Base-by-base conservation (phyloP, 768 basidiomycete species). In the Amanita thiersii region DNA sequence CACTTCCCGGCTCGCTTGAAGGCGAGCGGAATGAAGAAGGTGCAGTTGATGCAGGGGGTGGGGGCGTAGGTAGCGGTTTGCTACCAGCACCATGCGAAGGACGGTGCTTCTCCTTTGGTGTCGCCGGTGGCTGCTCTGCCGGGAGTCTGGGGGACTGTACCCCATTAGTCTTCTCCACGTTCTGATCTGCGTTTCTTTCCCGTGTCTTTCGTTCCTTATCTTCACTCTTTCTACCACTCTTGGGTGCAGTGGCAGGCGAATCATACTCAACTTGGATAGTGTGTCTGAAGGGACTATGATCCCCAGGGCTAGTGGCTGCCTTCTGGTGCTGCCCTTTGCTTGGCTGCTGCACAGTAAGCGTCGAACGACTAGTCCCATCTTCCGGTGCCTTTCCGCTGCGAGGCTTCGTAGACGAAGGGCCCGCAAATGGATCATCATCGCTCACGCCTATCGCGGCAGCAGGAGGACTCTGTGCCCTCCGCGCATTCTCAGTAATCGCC, bases 181-280 rank as follows among this genome's bases (percentile, higher is more conserved):
- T n/a, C n/a, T n/a, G n/a, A n/a, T n/a, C 26, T 28, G 39, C 30
- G 25, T 3, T 12, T 12, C 7, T 20, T 47, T 52, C 8, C 45
- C 47, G 40, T 57, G 56, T 33, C 55, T 56, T 18, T 50, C 52
- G 28, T 44, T 58, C 42, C 56, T 52, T 43, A 35, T 65, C 60
- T 29, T 63, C 60, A 26, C 57, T 63, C 48, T 49, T 58, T 50
- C 59, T 59, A 19, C 50, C 44, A 32, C 56, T 40, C 39, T 53
- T 58, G 52, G 52, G 47, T 45, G 50, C 52, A 31, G 45, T 35
- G 48, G 58, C 57, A 4, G 73, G 72, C 42, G 81, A 81, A 44
- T 84, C 86, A 52, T 97, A 98, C 61, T 99, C 96, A 45, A 98
- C 85, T 59, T 98, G 96, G 35, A 98, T 88, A 7, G 96, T 98